Evolutionary conservation across 371 early-diverging fungal species (phyloP), one percentile per base, ranked within the genome.

Genomic region (Phascolomyces articulosus): DNA sequence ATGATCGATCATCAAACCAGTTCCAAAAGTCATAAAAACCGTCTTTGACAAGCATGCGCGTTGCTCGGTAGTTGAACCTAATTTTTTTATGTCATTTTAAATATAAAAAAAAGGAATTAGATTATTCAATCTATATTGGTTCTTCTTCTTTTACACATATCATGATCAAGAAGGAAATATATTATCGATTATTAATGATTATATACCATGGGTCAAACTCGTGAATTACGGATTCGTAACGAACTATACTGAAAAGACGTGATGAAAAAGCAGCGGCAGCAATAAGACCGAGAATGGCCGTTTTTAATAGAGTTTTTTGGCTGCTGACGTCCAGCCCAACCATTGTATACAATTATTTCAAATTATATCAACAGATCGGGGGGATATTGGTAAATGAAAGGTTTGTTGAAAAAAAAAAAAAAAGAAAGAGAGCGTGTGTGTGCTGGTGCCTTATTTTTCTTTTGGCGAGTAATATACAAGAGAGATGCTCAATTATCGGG

Each of bases 1-100:
- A 99, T 7, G 97, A 94, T 48, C 92, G 88, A 77, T 96, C 95
- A 75, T 99, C 99, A 71, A 97, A 98, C 99, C 99, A 99, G 83
- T 97, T 98, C 90, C 96, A 93, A 78, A 99, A 99, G 64, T 95
- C 95, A 78, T 96, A 97, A 69, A 93, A 94, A 6, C 98, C 99
- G 71, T 96, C 89, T 64, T 94, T 87, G 31, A 98, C 98, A 10
- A 99, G 89, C 77, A 96, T 91, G 64, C 90, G 88, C 11, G 99
- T 99, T n/a, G 98, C 93, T 71, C 99, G 93, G 78, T 94, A 99
- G 85, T 99, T 99, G 87, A 99, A 99, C 83, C 83, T 83, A 84
- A 41, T 31, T 47, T 38, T 58, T 57, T 3, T 31, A 51, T 34
- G 34, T 34, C 34, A 34, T 34, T 34, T 11, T 34, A n/a, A n/a